A percentile compares a stretch with the other conserved stretches of the same genome.
phyloP scores from a whole-genome alignment of 352 stramenopile genomes.

The Globisporangium cylindrosporum region DNA sequence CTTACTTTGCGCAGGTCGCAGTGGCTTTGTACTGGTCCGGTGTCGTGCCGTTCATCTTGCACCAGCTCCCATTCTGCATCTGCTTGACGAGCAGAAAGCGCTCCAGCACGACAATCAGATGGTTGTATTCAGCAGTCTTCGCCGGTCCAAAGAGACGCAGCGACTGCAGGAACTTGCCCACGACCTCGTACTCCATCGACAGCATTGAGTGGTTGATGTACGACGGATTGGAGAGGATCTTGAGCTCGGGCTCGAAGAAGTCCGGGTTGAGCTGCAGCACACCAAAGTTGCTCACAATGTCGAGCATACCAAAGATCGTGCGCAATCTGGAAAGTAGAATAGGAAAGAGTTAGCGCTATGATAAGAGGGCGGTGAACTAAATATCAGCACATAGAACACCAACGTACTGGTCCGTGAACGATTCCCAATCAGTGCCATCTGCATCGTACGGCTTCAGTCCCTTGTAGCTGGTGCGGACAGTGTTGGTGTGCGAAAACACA shows the following conservation, averaged over 20 bases:
- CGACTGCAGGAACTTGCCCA: slow-evolving; percentile 73
- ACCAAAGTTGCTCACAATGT: slow-evolving; percentile 80
- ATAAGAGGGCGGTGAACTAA: not conserved
- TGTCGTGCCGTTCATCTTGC: slow-evolving; percentile 42
- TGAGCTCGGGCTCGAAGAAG: slow-evolving; percentile 66
- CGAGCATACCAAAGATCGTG: slow-evolving; percentile 76
- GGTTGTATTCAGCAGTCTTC: slow-evolving; percentile 32
- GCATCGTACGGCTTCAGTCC: slow-evolving; percentile 60
- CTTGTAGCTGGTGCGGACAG: slow-evolving; percentile 65
- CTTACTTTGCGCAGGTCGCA: slow-evolving; percentile 78
- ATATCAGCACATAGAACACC: not conserved
- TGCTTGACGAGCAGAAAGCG: slow-evolving; percentile 67
- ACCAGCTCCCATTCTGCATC: slow-evolving; percentile 72
- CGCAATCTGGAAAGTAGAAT: slow-evolving; percentile 30
- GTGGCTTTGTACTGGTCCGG: slow-evolving; percentile 83
- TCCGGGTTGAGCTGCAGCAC: slow-evolving; percentile 63
- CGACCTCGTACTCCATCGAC: slow-evolving; percentile 62
- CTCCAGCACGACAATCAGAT: slow-evolving; percentile 58
- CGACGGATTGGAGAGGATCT: slow-evolving; percentile 68
- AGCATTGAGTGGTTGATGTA: slow-evolving; percentile 80
- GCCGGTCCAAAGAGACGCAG: slow-evolving; percentile 68
- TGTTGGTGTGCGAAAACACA: slow-evolving; percentile 72
- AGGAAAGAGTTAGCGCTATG: too few relatives aligned
- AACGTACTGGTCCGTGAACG: slow-evolving; percentile 66
- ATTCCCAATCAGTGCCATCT: slow-evolving; percentile 59